A percentile compares a stretch with the other conserved stretches of the same genome.
These are phyloP conservation scores for Podila horticola DNA, from an alignment of 192 early-diverging fungal species.

Conservation along the genomic window DNA sequence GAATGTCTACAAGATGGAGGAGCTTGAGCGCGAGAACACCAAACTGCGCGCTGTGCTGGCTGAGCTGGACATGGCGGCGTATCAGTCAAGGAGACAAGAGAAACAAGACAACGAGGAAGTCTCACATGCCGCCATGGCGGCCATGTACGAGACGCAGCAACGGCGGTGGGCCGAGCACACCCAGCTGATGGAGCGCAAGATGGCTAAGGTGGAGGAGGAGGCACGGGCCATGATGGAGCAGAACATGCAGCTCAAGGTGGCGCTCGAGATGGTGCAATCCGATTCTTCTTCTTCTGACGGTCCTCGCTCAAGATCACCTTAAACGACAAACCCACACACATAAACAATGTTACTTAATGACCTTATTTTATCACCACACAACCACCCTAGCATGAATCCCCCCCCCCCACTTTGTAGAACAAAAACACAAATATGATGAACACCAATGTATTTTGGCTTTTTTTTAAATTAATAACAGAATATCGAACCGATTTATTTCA, in stretches of 20 bases:
- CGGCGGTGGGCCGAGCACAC: slow-evolving; percentile 36
- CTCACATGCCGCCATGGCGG: not conserved
- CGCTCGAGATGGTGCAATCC: slow-evolving; percentile 15
- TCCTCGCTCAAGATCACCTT: not conserved
- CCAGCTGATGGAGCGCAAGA: slow-evolving; percentile 21
- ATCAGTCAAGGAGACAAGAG: not conserved
- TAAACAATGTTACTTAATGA: not conserved
- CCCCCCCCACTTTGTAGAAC: not conserved
- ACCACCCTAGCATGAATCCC: no score
- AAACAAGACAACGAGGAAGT: not conserved
- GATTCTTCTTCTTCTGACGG: not conserved
- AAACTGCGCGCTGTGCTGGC: slow-evolving; percentile 3
- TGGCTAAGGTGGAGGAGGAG: slow-evolving; percentile 27
- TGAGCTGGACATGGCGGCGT: slow-evolving; percentile 18
- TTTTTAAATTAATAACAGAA: not conserved
- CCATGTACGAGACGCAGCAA: slow-evolving; percentile 34
- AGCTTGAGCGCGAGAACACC: slow-evolving; percentile 19
- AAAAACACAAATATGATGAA: no score
- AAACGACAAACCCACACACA: not conserved
- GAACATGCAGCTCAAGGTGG: slow-evolving; percentile 28
- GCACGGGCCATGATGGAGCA: slow-evolving; percentile 4
- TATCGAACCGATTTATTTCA: not conserved
- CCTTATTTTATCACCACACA: not conserved
- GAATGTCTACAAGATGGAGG: slow-evolving; percentile 28
- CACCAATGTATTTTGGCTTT: no score